Evolutionary conservation across 2,329 filamentous ascomycete species (phyloP), one percentile per base, ranked within the genome.

Genomic region (Aspergillus sp.): DNA sequence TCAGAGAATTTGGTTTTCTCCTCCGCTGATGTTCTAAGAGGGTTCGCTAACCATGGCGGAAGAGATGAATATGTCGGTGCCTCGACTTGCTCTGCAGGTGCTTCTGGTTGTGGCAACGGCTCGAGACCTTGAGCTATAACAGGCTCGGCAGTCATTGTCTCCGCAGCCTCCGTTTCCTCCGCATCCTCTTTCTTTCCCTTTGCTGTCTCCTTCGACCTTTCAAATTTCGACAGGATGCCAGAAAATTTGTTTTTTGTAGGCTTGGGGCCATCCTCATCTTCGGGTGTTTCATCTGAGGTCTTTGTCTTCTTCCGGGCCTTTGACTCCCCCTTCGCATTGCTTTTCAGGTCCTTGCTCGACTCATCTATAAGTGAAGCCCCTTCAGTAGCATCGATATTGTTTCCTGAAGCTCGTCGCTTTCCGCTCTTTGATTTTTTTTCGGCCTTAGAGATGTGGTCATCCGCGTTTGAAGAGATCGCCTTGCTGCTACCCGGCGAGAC

Each of bases 11-110:
- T 70, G 1, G 73, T 70, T 29, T 71, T 77, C 7, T 77, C 75
- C 5, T 80, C 75, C 7, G 81, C 74, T 1, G 82, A 75, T 4
- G 90, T 81, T 27, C 79, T 76, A n/a, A 85, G 77, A 0, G 90
- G 90, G 9, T 82, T 77, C 5, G 85, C 81, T 9, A 96, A 74
- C 91, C 91, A 97, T 3, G 74, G 54, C 0, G 91, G 91, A 3
- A 95, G 73, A 1, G 86, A 86, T 28, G 89, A 84, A 64, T 88
- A 90, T n/a, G 78, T 77, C 2, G 85, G 81, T 42, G 77, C 76
- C 40, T 78, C 75, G 1, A 72, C 71, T 28, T 77, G 69, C 37
- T 82, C 76, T 1, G 75, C 70, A 1, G 81, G 73, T 1, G 78
- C 79, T 41, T 64, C 61, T 13, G 64, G 90, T 54, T 95, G 90